Evolutionary conservation across 257 asterid genomes (phyloP).

Genomic region (Verbena officinalis): DNA sequence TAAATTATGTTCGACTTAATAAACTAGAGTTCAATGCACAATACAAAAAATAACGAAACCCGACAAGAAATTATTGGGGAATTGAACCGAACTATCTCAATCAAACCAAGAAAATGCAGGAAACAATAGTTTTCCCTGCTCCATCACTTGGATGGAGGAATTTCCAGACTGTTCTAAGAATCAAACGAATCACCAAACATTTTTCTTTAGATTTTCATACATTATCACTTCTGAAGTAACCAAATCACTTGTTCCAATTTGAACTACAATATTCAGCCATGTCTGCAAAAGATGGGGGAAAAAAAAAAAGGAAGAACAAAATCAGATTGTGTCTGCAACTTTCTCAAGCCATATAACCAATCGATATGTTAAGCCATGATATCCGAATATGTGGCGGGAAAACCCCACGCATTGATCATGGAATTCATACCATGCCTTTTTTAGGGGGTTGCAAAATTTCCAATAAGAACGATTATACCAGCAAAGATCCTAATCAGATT

Average conservation of each 20-base stretch:
- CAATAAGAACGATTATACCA: background rate
- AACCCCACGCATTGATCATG: background rate
- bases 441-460: background rate
- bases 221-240: background rate
- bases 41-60: background rate
- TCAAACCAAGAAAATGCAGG: background rate
- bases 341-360: background rate
- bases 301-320: background rate
- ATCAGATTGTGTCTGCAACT: background rate
- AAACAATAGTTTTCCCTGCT: background rate
- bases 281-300: too few relatives aligned
- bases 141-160: background rate
- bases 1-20: background rate
- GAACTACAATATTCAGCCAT: background rate
- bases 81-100: background rate
- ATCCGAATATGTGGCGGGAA: background rate
- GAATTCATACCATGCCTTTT: background rate
- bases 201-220: background rate
- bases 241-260: background rate
- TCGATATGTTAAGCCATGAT: background rate
- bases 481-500: background rate
- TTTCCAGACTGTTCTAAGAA: background rate
- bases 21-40: background rate
- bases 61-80: background rate
- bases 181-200: background rate